Evolutionary conservation across 768 basidiomycete genomes (phyloP), one percentile per base, ranked within the genome.

Genomic region (Fomitopsis serialis): DNA sequence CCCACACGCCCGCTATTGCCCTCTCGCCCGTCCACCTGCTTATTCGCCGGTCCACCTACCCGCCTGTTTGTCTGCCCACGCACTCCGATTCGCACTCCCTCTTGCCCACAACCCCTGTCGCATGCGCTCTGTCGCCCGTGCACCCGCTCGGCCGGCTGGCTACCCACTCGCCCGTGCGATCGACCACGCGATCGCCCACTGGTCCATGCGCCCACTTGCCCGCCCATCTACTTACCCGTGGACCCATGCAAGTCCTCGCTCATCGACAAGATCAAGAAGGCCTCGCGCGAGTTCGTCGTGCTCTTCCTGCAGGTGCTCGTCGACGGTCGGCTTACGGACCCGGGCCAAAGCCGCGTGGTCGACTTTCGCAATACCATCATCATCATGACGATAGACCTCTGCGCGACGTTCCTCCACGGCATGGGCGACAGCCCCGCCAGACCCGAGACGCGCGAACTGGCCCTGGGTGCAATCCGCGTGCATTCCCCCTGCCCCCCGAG

Each of bases 401-500:
- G 91, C 42, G 87, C 89, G 5, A 74, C 76, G 21, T 88, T 79
- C 70, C 75, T 92, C 45, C 82, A 87, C 52, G 90, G 90, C 46
- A 79, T 87, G 74, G 78, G 77, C 2, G 82, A 85, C 55, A 89
- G 90, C 3, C 74, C 81, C 0, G 82, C 96, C 48, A 81, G 72
- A n/a, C 65, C 78, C 0, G 70, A 77, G 47, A 87, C 87, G 4
- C 78, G 74, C 55, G 66, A 77, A 32, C 69, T 87, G 46, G 93
- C 97, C 45, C 83, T 91, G 80, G 76, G 78, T 53, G 79, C 91
- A 7, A 90, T 96, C 53, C 85, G 85, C 59, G 70, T 70, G 1
- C 92, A 93, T 67, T 97, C 96, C 77, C 89, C n/a, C n/a, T n/a
- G n/a, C n/a, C 90, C 35, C 94, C 94, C 1, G 94, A 98, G 64